A percentile compares a stretch with the other conserved stretches of the same genome.
Evolutionary conservation across 495 filamentous ascomycete genomes (phyloP).

Genomic region (Letharia lupina): DNA sequence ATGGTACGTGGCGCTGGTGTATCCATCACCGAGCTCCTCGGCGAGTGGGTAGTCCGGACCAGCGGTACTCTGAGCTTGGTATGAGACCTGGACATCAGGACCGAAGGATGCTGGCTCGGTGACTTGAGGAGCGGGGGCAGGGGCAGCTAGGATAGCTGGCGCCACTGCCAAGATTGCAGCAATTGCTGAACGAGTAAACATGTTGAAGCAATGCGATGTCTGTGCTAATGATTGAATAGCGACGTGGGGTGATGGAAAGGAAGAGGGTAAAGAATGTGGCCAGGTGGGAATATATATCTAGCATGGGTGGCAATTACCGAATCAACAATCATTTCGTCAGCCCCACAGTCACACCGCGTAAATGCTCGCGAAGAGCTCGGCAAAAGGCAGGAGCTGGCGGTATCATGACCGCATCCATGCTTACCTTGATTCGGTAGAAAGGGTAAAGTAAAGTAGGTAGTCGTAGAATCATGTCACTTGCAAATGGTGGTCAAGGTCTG

Average conservation of each 20-base stretch:
- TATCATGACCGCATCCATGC: neutral
- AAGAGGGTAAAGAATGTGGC: neutral
- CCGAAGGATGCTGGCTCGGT: constrained; percentile 21
- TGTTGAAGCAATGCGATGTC: neutral
- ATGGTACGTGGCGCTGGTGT: constrained; percentile 30
- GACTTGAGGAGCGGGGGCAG: constrained; percentile 23
- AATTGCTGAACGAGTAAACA: constrained; percentile 10
- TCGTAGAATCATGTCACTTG: no score
- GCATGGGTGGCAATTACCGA: neutral
- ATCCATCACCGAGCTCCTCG: constrained; percentile 19
- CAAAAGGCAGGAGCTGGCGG: neutral
- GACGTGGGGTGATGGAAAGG: neutral
- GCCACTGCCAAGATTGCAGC: constrained; percentile 16
- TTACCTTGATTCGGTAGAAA: neutral
- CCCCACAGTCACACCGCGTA: neutral
- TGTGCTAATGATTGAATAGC: neutral
- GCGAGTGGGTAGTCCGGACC: constrained; percentile 19
- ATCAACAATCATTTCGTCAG: neutral
- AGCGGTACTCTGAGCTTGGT: constrained; percentile 12
- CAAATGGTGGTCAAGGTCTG: neutral
- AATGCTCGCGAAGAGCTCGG: neutral
- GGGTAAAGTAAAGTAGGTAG: neutral
- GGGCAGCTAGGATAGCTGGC: constrained; percentile 20
- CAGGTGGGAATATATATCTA: neutral
- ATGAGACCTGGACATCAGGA: constrained; percentile 19